phyloP scores from a whole-genome alignment of 148 eudicot genomes.

The Chenopodium album region DNA sequence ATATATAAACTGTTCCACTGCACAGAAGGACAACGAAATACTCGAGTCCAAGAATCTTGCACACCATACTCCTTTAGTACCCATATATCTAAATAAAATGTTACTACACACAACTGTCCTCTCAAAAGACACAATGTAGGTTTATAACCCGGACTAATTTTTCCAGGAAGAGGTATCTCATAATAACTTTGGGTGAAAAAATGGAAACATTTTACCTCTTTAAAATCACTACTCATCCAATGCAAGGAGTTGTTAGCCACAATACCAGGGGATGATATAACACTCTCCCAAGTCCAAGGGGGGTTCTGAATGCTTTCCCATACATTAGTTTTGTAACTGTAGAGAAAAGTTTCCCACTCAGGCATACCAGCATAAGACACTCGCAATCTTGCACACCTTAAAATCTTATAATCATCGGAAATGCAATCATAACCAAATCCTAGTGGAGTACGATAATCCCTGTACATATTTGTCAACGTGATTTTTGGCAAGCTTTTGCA shows the following conservation, averaged over 20 bases:
- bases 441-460: background rate
- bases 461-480: background rate
- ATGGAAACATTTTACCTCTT: background rate
- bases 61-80: conserved; percentile 5
- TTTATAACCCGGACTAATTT: background rate
- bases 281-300: background rate
- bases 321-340: background rate
- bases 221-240: background rate
- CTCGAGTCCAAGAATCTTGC: background rate
- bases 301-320: background rate
- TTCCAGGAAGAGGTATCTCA: background rate
- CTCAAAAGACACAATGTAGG: background rate
- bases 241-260: background rate
- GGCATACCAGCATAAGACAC: background rate
- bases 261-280: background rate
- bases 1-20: background rate
- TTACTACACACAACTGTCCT: background rate
- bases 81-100: background rate
- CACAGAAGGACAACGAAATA: background rate
- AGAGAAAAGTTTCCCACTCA: background rate
- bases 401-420: conserved; percentile 2
- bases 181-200: background rate
- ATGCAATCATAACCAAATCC: background rate
- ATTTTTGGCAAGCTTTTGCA: background rate
- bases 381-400: background rate